Conservation (phyloP, 257 asterid species). For the Solanum megistacrolobum region DNA sequence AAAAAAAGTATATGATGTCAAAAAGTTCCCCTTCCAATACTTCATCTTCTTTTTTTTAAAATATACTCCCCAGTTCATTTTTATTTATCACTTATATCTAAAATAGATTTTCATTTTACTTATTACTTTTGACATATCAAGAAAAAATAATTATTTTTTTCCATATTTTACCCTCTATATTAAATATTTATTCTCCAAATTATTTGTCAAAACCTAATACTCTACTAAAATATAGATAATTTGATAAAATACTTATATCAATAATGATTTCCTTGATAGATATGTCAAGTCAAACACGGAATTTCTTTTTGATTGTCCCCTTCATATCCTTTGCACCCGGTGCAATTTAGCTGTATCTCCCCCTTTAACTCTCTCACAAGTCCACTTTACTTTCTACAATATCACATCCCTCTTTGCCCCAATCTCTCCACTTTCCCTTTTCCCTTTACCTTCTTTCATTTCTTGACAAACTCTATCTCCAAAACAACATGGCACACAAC, state of each 20-base stretch:
- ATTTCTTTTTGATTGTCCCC: not conserved
- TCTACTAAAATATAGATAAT: too few relatives aligned
- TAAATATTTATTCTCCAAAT: too few relatives aligned
- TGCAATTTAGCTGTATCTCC: slow-evolving; percentile 37
- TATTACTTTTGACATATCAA: too few relatives aligned
- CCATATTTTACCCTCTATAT: too few relatives aligned
- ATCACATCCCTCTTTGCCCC: not conserved
- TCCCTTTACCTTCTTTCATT: not conserved
- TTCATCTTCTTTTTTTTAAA: not conserved
- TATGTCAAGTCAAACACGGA: too few relatives aligned
- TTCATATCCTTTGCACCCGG: slow-evolving; percentile 20
- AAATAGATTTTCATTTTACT: too few relatives aligned
- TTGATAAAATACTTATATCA: too few relatives aligned
- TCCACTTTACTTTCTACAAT: not conserved
- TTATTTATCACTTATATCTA: too few relatives aligned
- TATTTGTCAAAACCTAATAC: too few relatives aligned
- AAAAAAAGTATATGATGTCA: not conserved
- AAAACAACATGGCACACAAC: slow-evolving; percentile 17
- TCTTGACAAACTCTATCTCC: not conserved
- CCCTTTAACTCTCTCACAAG: not conserved
- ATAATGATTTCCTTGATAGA: too few relatives aligned
- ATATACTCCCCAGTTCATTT: too few relatives aligned
- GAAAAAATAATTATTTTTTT: too few relatives aligned
- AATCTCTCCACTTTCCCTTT: not conserved
- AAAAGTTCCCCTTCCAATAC: not conserved